Base-by-base conservation (phyloP, 805 yeast species). In the Nakazawaea wyomingensis region DNA sequence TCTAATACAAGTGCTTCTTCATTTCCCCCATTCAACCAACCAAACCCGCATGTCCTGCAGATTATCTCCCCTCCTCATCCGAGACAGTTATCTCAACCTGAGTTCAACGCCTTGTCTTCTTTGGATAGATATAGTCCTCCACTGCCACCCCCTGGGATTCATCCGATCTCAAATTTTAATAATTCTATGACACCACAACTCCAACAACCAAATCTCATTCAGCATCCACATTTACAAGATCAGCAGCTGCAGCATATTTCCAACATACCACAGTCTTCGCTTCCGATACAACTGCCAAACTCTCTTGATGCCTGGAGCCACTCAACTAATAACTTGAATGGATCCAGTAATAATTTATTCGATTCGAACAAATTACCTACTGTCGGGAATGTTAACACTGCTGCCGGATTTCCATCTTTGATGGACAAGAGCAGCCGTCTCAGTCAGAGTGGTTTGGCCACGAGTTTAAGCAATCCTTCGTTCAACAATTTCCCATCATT, bases 21-120 rank as follows among this genome's bases (percentile, higher is more conserved):
- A 35, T 28, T 41, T n/a, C 30, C 38, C 14, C 30, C n/a, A n/a
- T 37, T 42, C n/a, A 16, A 39, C n/a, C 46, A 29, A 16, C 37
- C n/a, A 5, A 13, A 16, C 9, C 41, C 21, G 17, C 38, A 28
- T 14, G 47, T 21, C 19, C 35, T 32, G 11, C 48, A 37, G 36
- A 38, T 49, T 26, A 58, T 60, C 38, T 65, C 56, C 37, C 44
- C 62, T 20, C 50, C 64, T 44, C 65, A 60, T 35, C 70, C 59
- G 50, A 58, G 61, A 30, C 65, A 61, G 48, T 66, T 55, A 17
- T 64, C 65, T 11, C 62, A 56, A 33, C 65, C 66, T 11, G 50
- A 54, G 16, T 50, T 55, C 5, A 46, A 16, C 34, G 39, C 21
- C 22, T 27, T n/a, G 32, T 48, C 19, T 20, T 36, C 35, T 6